Evolutionary conservation across 805 yeast species (phyloP).

Genomic region (Kodamaea leandrae): DNA sequence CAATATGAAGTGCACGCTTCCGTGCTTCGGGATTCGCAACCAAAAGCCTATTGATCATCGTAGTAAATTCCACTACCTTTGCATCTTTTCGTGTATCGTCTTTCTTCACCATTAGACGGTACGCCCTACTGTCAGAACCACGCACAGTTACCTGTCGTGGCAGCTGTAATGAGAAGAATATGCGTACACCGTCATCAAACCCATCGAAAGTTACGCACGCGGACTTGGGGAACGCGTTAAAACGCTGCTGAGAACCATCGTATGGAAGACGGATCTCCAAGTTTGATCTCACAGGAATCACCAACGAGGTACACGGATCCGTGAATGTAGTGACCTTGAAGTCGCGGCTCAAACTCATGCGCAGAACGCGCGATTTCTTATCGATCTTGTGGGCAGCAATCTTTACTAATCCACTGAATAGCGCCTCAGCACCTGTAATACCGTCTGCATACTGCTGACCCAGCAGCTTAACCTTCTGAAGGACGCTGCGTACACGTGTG

Average conservation of each 20-base stretch:
- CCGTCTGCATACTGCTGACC: constrained; percentile 15
- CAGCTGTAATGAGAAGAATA: constrained; percentile 79
- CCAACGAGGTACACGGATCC: constrained; percentile 45
- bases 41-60: constrained; percentile 76
- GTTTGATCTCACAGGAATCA: constrained; percentile 71
- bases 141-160: constrained; percentile 74
- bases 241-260: constrained; percentile 33
- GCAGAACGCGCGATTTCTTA: constrained; percentile 31
- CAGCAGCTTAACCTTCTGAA: constrained; percentile 16
- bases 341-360: constrained; percentile 40
- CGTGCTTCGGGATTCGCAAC: constrained; percentile 67
- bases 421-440: constrained; percentile 27
- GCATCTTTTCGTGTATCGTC: constrained; percentile 97
- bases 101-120: constrained; percentile 76
- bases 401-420: constrained; percentile 42
- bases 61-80: constrained; percentile 86
- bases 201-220: constrained; percentile 51
- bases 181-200: constrained; percentile 65
- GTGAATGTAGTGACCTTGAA: constrained; percentile 33
- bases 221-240: constrained; percentile 44
- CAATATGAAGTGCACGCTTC: constrained; percentile 65
- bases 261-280: constrained; percentile 66
- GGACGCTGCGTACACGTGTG: constrained; percentile 25
- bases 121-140: constrained; percentile 76
- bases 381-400: constrained; percentile 42